phyloP scores from a whole-genome alignment of 1,284 basidiomycete genomes.

The Tilletiopsis washingtonensis region DNA sequence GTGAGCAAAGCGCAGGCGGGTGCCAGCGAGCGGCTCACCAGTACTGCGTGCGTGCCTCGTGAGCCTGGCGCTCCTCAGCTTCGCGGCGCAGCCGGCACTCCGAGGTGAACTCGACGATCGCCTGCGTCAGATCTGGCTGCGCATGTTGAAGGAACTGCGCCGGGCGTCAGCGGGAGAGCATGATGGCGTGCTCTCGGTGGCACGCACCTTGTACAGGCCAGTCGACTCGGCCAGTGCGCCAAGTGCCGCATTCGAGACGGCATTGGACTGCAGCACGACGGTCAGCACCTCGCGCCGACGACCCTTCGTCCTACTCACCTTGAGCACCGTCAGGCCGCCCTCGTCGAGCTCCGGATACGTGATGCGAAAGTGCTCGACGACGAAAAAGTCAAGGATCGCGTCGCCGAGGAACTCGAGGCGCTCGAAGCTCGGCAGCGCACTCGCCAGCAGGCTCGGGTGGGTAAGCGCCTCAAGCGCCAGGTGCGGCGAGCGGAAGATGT shows the following conservation, averaged over 20 bases:
- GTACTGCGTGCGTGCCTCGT: conserved; percentile 6
- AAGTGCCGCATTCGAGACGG: conserved; percentile 16
- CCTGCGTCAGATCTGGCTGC: not conserved
- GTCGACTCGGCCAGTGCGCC: conserved; percentile 10
- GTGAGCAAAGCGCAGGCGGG: no score
- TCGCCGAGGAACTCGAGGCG: conserved; percentile 37
- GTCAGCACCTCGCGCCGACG: no score
- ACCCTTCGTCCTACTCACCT: no score
- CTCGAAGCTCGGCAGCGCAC: conserved; percentile 23
- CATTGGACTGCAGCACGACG: no score
- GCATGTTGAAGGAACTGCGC: conserved; percentile 10
- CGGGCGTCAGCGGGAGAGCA: no score
- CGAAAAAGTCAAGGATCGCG: conserved; percentile 23
- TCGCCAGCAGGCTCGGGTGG: conserved; percentile 18
- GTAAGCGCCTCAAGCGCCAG: conserved; percentile 31
- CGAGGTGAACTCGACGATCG: conserved; percentile 1
- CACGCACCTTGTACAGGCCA: no score
- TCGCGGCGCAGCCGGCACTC: not conserved
- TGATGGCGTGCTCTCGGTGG: no score
- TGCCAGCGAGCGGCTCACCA: no score
- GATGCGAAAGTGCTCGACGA: conserved; percentile 8
- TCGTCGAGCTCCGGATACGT: conserved; percentile 9
- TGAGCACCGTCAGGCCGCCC: conserved; percentile 20
- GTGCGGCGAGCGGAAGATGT: conserved; percentile 23
- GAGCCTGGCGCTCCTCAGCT: not conserved